Evolutionary conservation across 495 filamentous ascomycete species (phyloP).

Genomic region (Neurospora sublineolata): DNA sequence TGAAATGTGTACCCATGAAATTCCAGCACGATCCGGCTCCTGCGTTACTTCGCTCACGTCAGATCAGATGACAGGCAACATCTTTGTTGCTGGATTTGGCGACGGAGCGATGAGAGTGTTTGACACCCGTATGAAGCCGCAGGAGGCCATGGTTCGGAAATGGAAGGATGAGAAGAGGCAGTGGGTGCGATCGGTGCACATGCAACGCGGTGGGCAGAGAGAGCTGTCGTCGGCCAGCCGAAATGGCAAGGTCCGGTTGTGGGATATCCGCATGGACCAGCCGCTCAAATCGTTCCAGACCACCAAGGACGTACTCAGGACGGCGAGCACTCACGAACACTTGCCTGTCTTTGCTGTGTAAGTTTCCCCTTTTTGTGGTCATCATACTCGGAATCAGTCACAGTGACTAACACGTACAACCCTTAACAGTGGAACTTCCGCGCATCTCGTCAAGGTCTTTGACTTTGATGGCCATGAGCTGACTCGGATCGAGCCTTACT

Average conservation of each 20-base stretch:
- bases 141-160: slow-evolving; percentile 79
- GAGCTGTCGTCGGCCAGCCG: slow-evolving; percentile 80
- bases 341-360: slow-evolving; percentile 94
- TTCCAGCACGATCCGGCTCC: slow-evolving; percentile 87
- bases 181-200: slow-evolving; percentile 91
- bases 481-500: slow-evolving; percentile 75
- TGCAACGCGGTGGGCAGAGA: slow-evolving; percentile 88
- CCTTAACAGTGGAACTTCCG: slow-evolving; percentile 61
- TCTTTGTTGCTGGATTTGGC: slow-evolving; percentile 92
- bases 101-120: slow-evolving; percentile 95
- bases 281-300: slow-evolving; percentile 62
- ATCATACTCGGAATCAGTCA: background rate
- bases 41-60: slow-evolving; percentile 93
- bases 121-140: slow-evolving; percentile 71
- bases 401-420: slow-evolving; percentile 16
- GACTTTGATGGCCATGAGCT: slow-evolving; percentile 71
- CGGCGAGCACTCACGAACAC: slow-evolving; percentile 90
- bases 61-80: slow-evolving; percentile 91
- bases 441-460: slow-evolving; percentile 81
- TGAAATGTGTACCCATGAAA: slow-evolving; percentile 88
- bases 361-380: slow-evolving; percentile 25
- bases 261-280: slow-evolving; percentile 83
- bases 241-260: slow-evolving; percentile 86
- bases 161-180: slow-evolving; percentile 81
- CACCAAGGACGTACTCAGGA: slow-evolving; percentile 68